Evolutionary conservation across 768 basidiomycete genomes (phyloP), one percentile per base, ranked within the genome.

Genomic region (Xerocomellus intermedius): DNA sequence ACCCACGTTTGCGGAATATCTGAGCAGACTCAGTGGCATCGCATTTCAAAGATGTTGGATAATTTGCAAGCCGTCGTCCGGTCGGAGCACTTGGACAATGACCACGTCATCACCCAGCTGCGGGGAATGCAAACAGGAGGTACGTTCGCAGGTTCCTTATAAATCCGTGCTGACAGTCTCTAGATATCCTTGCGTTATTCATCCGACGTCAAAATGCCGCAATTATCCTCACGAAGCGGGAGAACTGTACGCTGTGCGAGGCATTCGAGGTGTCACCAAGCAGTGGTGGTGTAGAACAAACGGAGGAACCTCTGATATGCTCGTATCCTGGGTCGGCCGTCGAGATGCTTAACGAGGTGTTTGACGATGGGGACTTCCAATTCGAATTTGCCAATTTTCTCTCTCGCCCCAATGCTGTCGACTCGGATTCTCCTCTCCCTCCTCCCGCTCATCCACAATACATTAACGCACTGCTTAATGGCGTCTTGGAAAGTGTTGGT

Each of bases 131-230:
- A 28, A 28, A 9, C 28, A 28, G 28, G 28, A 28, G 28, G 28
- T 28, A 28, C 28, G 28, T 28, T 28, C 17, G 38, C 26, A 10
- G 17, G 8, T 42, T 37, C 24, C 10, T 13, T 36, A 17, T 8
- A 19, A 10, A 44, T 2, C 17, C 37, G 5, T 21, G n/a, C 41
- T 50, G 36, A 58, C 9, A 12, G 5, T 28, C 10, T 4, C 1
- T 24, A 79, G 79, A 73, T 50, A 59, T 69, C 14, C 47, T 76
- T 6, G 64, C 64, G 17, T 64, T 79, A 38, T 69, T 70, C 10
- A 67, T 81, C 28, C 64, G 64, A 35, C 28, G 28, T 28, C 28
- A 28, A 28, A 28, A 28, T 8, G 28, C 8, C 8, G 28, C 28
- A 28, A 28, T 81, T 4, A 65, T 79, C 13, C 42, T 77, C 24